Evolutionary conservation across 2,329 filamentous ascomycete genomes (phyloP), one percentile per base, ranked within the genome.

Genomic region (Colletotrichum sp.): DNA sequence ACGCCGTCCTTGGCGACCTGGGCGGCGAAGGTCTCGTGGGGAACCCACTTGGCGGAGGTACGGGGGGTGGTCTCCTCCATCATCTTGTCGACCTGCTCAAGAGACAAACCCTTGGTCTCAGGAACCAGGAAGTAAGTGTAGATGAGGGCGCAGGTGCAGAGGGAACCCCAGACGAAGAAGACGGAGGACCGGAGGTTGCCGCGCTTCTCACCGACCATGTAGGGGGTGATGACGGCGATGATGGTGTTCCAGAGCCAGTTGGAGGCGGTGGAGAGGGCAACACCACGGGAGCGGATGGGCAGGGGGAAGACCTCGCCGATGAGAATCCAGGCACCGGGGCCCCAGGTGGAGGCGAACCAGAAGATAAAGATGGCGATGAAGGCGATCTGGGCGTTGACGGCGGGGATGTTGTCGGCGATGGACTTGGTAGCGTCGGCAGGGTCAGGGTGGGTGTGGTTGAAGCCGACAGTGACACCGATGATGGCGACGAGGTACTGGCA

Each of bases 351-450:
- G 76, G 95, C 95, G 84, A 98, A 98, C 90, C 94, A 96, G 90
- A 95, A 96, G 89, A 98, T 96, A 90, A 96, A 97, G 88, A 98
- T 93, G 87, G 93, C 94, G 82, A 97, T 97, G 88, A 97, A 97
- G 76, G 94, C 92, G 78, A 98, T 95, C 89, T 96, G 93, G 66
- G 94, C 91, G 79, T 91, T 89, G 80, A 91, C 89, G 38, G 92
- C 93, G 4, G 87, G 78, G 76, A 89, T 85, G 83, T 93, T 91
- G 85, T 90, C 68, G 80, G 88, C 88, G 9, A 88, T 84, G 24
- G 81, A 83, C 24, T 79, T 80, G 34, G 78, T 78, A 1, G 86
- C 80, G 64, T 89, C 82, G 26, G 80, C 82, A 76, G 88, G 36
- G 68, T 91, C 85, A 2, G 82, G 78, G 81, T 89, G 85, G 30